Percentiles rank a stretch among this genome's conserved stretches.
phyloP scores from a whole-genome alignment of 345 rosid species.

The Eucalyptus caleyi region DNA sequence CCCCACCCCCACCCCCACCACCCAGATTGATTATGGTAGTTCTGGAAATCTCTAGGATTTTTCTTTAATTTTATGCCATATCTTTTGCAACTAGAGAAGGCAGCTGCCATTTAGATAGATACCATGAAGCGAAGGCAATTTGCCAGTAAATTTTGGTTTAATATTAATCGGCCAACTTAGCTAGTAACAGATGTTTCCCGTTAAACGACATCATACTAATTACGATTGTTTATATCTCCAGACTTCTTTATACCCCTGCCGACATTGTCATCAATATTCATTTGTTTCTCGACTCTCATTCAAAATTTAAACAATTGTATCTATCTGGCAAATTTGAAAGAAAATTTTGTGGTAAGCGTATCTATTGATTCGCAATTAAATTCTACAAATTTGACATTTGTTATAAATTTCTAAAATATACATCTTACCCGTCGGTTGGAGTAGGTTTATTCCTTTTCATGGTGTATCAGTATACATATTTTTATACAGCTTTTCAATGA shows the following conservation, averaged over 20 bases:
- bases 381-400: neutral
- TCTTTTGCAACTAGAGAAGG: neutral
- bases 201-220: neutral
- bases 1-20: too few species aligned
- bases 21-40: neutral
- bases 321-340: neutral
- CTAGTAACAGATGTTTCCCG: neutral
- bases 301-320: neutral
- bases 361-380: neutral
- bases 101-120: neutral
- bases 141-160: neutral
- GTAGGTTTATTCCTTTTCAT: neutral
- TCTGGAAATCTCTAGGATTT: neutral
- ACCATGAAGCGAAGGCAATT: neutral
- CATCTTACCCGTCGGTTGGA: neutral
- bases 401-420: neutral
- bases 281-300: neutral
- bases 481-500: neutral
- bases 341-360: neutral
- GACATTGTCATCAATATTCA: neutral
- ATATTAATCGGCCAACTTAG: neutral
- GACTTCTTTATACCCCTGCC: neutral
- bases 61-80: neutral
- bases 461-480: neutral
- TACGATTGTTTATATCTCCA: neutral